These are phyloP conservation scores for Mycena belliarum DNA, from an alignment of 768 basidiomycete genomes.

Conservation along the genomic window DNA sequence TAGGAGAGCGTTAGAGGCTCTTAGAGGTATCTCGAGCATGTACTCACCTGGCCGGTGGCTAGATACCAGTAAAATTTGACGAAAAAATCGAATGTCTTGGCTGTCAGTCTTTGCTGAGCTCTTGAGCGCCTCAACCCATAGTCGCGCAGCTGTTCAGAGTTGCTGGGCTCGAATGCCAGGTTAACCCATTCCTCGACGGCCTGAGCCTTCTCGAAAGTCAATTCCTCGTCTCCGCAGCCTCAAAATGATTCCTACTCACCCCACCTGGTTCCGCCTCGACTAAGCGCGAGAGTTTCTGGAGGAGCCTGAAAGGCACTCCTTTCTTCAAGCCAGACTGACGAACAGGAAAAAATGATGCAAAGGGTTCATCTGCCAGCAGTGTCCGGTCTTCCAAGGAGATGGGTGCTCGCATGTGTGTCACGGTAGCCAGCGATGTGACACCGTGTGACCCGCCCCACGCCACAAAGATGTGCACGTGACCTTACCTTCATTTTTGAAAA, in stretches of 20 bases:
- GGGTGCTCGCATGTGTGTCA: constrained; percentile 4
- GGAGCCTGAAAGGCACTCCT: background rate
- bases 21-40: background rate
- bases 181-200: background rate
- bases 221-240: background rate
- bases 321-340: background rate
- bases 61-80: constrained; percentile 25
- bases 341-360: background rate
- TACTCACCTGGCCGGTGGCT: constrained; percentile 1
- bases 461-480: too few relatives aligned
- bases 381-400: background rate
- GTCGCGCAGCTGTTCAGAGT: background rate
- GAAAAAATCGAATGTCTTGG: constrained; percentile 2
- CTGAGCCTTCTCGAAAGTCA: background rate
- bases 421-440: background rate
- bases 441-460: background rate
- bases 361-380: background rate
- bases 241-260: background rate
- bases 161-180: background rate
- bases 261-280: background rate
- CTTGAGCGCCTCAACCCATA: background rate
- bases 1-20: background rate
- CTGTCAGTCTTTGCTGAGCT: too few relatives aligned
- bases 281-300: background rate
- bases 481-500: too few relatives aligned